These are phyloP conservation scores for Cotoneaster glaucophyllus DNA, from an alignment of 306 rosid genomes.

Conservation along the genomic window DNA sequence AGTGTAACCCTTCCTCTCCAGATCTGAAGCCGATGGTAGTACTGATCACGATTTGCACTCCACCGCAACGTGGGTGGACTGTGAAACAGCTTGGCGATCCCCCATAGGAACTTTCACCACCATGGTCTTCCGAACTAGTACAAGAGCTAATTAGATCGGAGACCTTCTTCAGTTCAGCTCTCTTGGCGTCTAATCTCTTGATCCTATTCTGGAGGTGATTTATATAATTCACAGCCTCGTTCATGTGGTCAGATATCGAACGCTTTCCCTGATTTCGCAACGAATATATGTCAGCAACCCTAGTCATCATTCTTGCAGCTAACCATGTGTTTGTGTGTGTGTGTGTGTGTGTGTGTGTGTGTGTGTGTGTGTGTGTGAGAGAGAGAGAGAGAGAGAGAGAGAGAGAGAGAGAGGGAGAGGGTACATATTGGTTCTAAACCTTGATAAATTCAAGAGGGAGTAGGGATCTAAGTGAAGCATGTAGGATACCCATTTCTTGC, in stretches of 20 bases:
- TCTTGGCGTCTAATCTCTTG: constrained; percentile 33
- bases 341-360: too few species aligned
- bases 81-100: constrained; percentile 1
- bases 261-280: constrained; percentile 56
- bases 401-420: neutral
- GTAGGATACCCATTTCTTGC: constrained; percentile 60
- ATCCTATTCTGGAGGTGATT: constrained; percentile 38
- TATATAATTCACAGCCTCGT: constrained; percentile 53
- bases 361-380: too few species aligned
- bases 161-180: constrained; percentile 41
- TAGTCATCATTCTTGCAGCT: neutral
- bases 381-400: neutral
- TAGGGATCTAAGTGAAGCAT: constrained; percentile 52
- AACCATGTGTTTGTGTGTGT: too few species aligned
- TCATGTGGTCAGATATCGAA: constrained; percentile 59
- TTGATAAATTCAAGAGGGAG: constrained; percentile 23
- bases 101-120: neutral
- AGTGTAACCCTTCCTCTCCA: constrained; percentile 13
- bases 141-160: neutral
- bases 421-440: neutral
- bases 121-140: neutral
- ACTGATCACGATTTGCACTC: constrained; percentile 33
- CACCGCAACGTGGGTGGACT: constrained; percentile 32
- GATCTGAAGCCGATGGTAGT: constrained; percentile 4
- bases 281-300: constrained; percentile 8